phyloP scores from a whole-genome alignment of 495 filamentous ascomycete genomes.

The Aspergillus haitiensis region DNA sequence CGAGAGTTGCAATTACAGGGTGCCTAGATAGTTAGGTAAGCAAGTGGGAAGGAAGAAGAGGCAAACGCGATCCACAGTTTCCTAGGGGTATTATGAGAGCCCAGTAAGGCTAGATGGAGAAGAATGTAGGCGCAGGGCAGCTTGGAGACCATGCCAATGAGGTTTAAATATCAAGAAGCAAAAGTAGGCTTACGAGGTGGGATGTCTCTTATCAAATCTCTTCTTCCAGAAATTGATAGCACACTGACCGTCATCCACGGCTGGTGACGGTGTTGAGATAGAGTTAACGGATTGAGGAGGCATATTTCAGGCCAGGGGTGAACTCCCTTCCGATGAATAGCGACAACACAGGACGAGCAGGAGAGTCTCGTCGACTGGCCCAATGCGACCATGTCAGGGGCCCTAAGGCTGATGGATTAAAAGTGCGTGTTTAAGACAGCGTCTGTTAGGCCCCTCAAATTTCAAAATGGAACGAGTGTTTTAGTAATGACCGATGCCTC shows the following conservation, averaged over 20 bases:
- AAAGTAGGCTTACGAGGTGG: constrained; percentile 23
- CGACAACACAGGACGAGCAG: constrained; percentile 23
- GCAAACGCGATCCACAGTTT: not conserved
- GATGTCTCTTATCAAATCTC: constrained; percentile 25
- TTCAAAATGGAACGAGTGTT: not conserved
- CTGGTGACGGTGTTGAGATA: constrained; percentile 15
- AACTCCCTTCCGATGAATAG: constrained; percentile 17
- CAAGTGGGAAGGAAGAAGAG: not conserved
- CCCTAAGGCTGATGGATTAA: constrained; percentile 1
- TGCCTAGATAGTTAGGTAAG: constrained; percentile 27
- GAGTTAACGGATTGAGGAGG: constrained; percentile 16
- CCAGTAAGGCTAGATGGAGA: too few species aligned
- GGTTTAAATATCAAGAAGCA: too few species aligned
- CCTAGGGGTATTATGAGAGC: too few species aligned
- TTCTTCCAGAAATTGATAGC: constrained; percentile 23
- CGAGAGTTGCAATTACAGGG: constrained; percentile 40
- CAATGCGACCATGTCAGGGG: constrained; percentile 30
- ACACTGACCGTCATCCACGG: constrained; percentile 20
- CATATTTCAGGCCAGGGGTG: constrained; percentile 19
- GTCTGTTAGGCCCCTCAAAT: constrained; percentile 16
- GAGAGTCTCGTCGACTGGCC: constrained; percentile 26
- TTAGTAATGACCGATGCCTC: not conserved
- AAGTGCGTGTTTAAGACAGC: constrained; percentile 7
- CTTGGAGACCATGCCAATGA: too few species aligned
- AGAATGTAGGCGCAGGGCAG: too few species aligned